These are phyloP conservation scores for Arthrobotrys musiformis DNA, from an alignment of 2,329 filamentous ascomycete species.

Conservation along the genomic window DNA sequence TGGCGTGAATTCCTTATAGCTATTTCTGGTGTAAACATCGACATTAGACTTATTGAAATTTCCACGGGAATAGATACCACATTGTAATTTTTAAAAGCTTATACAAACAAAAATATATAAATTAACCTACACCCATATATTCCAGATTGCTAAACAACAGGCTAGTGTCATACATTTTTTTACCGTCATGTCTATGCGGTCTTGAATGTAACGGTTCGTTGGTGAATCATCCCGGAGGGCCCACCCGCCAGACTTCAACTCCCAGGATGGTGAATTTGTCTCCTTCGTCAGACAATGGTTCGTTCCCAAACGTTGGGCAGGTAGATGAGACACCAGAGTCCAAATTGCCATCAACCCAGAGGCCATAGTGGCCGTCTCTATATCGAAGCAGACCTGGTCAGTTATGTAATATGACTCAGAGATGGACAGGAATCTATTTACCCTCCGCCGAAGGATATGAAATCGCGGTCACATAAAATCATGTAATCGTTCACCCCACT, in stretches of 20 bases:
- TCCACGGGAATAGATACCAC: constrained; percentile 1
- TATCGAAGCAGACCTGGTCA: constrained; percentile 10
- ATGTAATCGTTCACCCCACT: constrained; percentile 96
- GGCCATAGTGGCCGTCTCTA: constrained; percentile 83
- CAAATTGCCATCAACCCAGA: constrained; percentile 90
- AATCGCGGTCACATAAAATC: constrained; percentile 88
- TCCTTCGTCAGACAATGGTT: constrained; percentile 90
- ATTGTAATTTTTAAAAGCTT: neutral
- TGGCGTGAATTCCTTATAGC: neutral
- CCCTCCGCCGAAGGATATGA: constrained; percentile 85
- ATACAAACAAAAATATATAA: neutral
- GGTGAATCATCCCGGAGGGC: constrained; percentile 62
- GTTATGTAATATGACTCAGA: neutral
- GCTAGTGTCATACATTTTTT: neutral
- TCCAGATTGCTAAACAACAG: neutral
- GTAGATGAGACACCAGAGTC: constrained; percentile 83
- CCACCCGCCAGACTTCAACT: constrained; percentile 93
- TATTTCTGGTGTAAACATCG: neutral
- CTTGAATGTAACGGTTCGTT: neutral
- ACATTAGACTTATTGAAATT: neutral
- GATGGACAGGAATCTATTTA: constrained; percentile 61
- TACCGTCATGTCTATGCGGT: neutral
- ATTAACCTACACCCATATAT: neutral
- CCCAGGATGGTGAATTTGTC: constrained; percentile 90
- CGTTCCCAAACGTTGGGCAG: constrained; percentile 94